Evolutionary conservation across 139 green algal species (phyloP), one percentile per base, ranked within the genome.

Genomic region (Pedinophyceae sp.): DNA sequence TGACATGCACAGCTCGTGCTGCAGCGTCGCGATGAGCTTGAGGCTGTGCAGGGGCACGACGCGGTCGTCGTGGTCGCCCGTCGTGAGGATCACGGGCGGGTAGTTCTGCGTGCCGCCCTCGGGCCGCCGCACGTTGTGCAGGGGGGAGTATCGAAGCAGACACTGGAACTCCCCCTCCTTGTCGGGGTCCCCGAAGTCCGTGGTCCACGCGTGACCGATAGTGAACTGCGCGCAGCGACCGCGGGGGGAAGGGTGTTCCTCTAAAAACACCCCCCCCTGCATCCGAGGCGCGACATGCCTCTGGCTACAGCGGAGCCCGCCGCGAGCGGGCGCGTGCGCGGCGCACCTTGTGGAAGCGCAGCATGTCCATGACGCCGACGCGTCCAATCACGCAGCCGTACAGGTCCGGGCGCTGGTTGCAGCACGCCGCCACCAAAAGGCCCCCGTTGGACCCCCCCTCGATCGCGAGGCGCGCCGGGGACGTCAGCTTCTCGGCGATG

Each of bases 291-390:
- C n/a, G n/a, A n/a, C n/a, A n/a, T n/a, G n/a, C n/a, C n/a, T n/a
- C n/a, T n/a, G n/a, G n/a, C n/a, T n/a, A n/a, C n/a, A n/a, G n/a
- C n/a, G n/a, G n/a, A n/a, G n/a, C n/a, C n/a, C n/a, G n/a, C n/a
- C n/a, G n/a, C n/a, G n/a, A n/a, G n/a, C n/a, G n/a, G n/a, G n/a
- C n/a, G n/a, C n/a, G n/a, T n/a, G n/a, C n/a, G n/a, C n/a, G n/a
- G n/a, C n/a, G n/a, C n/a, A n/a, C n/a, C n/a, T n/a, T n/a, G 69
- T 93, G 79, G 72, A 94, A 96, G n/a, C 87, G 72, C 27, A 94
- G 74, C 83, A 95, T 93, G 79, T 96, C 87, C 70, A 87, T 76
- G 18, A 92, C 84, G 2, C 84, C 84, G 4, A 95, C 85, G 69
- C 91, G 69, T 2, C 65, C 83, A 18, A 95, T 60, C 18, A 79